A percentile compares a stretch with the other conserved stretches of the same genome.
Conservation (phyloP, 176 grass and related monocot genomes). For the barley (Hordeum vulgare) region MorexV3_pseudomolecules_assembly NC_058519.1:564048161-564048660, state of each 20-base stretch:
- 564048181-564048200: not conserved
- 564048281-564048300: not conserved
- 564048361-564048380: not conserved
- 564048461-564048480: not conserved
- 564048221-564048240: not conserved
- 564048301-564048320: not conserved
- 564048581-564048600: not conserved
- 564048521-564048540: conserved; percentile 1
- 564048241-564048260: not conserved
- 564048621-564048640: not conserved
- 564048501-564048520: not conserved
- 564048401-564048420: not conserved
- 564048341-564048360: not conserved
- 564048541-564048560: conserved; percentile 46
- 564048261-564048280: not conserved
- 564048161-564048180: not conserved
- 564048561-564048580: conserved; percentile 22
- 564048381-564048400: not conserved
- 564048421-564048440: not conserved
- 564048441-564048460: not conserved
- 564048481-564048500: not conserved
- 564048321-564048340: not conserved
- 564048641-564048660: not conserved
- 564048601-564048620: not conserved
- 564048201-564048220: not conserved